A percentile compares a stretch with the other conserved stretches of the same genome.
phyloP scores from a whole-genome alignment of 768 basidiomycete species.

The Clitopilus passeckerianus region DNA sequence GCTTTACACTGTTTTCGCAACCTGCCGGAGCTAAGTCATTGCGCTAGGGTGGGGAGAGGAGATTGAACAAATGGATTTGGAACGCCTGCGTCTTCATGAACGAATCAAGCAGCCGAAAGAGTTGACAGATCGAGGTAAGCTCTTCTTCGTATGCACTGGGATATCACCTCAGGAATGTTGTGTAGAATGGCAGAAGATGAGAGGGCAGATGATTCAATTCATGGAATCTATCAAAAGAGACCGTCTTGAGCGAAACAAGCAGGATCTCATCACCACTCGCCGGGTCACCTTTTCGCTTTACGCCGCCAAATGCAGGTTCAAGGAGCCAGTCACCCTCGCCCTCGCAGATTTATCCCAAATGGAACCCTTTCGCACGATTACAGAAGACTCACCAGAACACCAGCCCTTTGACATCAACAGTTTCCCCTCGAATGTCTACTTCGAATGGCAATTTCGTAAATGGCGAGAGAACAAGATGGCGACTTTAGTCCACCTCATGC shows the following conservation, averaged over 20 bases:
- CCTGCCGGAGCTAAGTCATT: constrained; percentile 8
- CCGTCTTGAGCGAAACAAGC: neutral
- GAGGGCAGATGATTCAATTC: neutral
- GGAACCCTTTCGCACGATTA: constrained; percentile 13
- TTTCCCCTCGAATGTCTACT: constrained; percentile 10
- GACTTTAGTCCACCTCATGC: constrained; percentile 13
- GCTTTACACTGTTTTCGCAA: neutral
- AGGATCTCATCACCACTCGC: neutral
- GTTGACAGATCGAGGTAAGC: constrained; percentile 33
- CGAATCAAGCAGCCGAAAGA: constrained; percentile 32
- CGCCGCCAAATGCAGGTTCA: neutral
- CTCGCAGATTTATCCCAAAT: constrained; percentile 13
- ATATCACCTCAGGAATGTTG: neutral
- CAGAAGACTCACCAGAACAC: constrained; percentile 11
- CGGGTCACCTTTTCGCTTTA: neutral
- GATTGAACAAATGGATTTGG: constrained; percentile 17
- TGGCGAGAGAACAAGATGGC: constrained; percentile 11
- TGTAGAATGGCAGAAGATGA: neutral
- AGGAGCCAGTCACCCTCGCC: neutral
- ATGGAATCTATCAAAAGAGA: neutral
- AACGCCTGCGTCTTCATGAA: constrained; percentile 19
- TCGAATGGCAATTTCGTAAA: constrained; percentile 7
- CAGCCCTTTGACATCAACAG: constrained; percentile 8
- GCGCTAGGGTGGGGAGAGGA: constrained; percentile 32
- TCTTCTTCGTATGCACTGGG: neutral